Evolutionary conservation across 2,329 filamentous ascomycete species (phyloP), one percentile per base, ranked within the genome.

Genomic region (Botryosphaeria dothidea): DNA sequence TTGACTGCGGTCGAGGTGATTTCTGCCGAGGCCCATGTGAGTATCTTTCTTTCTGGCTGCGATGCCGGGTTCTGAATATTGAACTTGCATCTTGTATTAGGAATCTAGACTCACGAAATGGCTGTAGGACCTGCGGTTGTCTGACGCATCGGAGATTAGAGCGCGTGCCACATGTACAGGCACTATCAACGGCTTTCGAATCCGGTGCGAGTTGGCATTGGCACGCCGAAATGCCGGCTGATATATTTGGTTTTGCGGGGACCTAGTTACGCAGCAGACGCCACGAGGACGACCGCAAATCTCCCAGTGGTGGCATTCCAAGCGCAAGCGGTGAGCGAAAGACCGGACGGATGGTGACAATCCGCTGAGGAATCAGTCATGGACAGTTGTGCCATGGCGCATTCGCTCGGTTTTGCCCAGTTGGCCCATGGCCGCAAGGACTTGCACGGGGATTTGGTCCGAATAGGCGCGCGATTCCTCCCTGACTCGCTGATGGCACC

Each of bases 231-330:
- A 19, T 31, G 21, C 34, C 36, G 38, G 17, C 34, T 43, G 23
- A 43, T 58, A 45, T 13, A 11, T 58, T 25, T 58, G 15, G 54
- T 27, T 4, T 43, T 45, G 54, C 36, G 36, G 36, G 17, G 36
- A 43, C 34, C 9, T 15, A 6, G 36, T 58, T 58, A 43, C 54
- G 25, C 34, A 45, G 38, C 54, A 6, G 17, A 58, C 54, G 54
- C 54, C 54, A 58, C 54, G 19, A 41, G 17, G 31, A 15, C 36
- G 7, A 9, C 36, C n/a, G 36, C 36, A 19, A 17, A 31, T 19
- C 9, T 58, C 54, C 27, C 36, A 38, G 34, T 58, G 54, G 54
- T 58, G 54, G 54, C 54, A 17, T 43, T 58, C 36, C 54, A 19
- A 45, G 52, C 6, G 54, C 36, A 45, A 58, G 54, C 54, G 54